Conservation (phyloP, 768 basidiomycete species). For the Cyclocybe aegerita region DNA sequence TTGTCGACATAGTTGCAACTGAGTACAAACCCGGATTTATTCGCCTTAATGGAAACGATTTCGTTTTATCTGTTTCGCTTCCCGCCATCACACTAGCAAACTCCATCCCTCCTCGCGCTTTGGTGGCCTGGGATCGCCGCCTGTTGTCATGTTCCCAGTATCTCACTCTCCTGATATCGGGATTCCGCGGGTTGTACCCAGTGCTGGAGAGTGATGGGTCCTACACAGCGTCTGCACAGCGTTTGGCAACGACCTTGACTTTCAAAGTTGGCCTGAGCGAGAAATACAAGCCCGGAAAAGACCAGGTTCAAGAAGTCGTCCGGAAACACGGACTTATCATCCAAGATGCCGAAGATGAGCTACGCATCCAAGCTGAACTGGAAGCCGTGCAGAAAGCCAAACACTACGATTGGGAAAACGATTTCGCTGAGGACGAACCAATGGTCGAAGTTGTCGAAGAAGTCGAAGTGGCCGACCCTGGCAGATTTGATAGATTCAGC, state of each 20-base stretch:
- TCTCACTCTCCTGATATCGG: conserved; percentile 65
- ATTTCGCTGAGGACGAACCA: conserved; percentile 22
- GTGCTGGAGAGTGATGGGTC: conserved; percentile 43
- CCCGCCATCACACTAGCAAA: conserved; percentile 51
- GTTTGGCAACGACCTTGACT: conserved; percentile 32
- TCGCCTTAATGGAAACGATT: conserved; percentile 48
- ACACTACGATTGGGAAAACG: conserved; percentile 25
- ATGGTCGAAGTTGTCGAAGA: conserved; percentile 21
- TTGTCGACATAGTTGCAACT: conserved; percentile 54
- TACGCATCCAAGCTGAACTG: conserved; percentile 32
- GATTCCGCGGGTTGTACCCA: conserved; percentile 55
- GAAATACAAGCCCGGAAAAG: conserved; percentile 57
- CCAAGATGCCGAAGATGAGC: conserved; percentile 41
- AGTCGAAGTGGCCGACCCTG: conserved; percentile 34
- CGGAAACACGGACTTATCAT: conserved; percentile 50
- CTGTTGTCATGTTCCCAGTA: conserved; percentile 57
- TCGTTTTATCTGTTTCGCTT: conserved; percentile 56
- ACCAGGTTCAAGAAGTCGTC: conserved; percentile 46
- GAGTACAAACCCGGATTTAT: conserved; percentile 62
- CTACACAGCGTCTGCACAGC: conserved; percentile 33
- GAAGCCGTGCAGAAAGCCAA: conserved; percentile 25
- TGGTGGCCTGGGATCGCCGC: conserved; percentile 74
- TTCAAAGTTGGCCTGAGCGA: conserved; percentile 66
- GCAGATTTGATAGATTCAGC: conserved; percentile 58
- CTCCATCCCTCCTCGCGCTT: conserved; percentile 58